Conservation (phyloP, 148 eudicot species). For the Dysphania ambrosioides region DNA sequence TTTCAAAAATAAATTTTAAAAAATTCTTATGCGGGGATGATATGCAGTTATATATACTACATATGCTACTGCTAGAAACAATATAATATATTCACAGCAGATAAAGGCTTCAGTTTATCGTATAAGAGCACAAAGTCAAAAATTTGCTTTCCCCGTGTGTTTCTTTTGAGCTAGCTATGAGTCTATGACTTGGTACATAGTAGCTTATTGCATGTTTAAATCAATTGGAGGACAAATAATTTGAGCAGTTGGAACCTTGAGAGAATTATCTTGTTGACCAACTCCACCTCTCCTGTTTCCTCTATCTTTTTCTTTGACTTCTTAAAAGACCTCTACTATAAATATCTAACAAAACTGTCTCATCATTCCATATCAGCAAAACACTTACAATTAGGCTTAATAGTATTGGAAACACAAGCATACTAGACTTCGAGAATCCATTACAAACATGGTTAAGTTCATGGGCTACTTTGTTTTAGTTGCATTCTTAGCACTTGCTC, state of each 20-base stretch:
- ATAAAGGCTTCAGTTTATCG: neutral
- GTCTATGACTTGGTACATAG: neutral
- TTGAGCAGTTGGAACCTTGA: constrained; percentile 3
- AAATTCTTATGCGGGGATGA: neutral
- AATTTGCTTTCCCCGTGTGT: neutral
- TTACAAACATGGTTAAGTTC: constrained; percentile 24
- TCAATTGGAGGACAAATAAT: neutral
- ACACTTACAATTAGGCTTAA: neutral
- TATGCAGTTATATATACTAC: neutral
- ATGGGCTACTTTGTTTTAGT: constrained; percentile 19
- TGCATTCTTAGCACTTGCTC: constrained; percentile 25
- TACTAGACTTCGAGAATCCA: neutral
- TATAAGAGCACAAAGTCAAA: constrained; percentile 10
- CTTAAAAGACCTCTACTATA: constrained; percentile 19
- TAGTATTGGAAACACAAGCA: neutral
- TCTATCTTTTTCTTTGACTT: neutral
- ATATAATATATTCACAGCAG: too few species aligned
- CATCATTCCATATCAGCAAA: constrained; percentile 14
- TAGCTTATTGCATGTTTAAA: neutral
- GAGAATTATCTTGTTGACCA: constrained; percentile 28
- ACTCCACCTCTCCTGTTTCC: constrained; percentile 27
- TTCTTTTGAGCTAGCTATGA: neutral
- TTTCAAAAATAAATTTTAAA: too few species aligned
- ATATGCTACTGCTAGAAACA: too few species aligned
- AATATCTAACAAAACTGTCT: neutral